Percentiles rank a stretch among this genome's conserved stretches.
Conservation (phyloP, 2,329 filamentous ascomycete genomes). For the Exophiala lecanii-corni region DNA sequence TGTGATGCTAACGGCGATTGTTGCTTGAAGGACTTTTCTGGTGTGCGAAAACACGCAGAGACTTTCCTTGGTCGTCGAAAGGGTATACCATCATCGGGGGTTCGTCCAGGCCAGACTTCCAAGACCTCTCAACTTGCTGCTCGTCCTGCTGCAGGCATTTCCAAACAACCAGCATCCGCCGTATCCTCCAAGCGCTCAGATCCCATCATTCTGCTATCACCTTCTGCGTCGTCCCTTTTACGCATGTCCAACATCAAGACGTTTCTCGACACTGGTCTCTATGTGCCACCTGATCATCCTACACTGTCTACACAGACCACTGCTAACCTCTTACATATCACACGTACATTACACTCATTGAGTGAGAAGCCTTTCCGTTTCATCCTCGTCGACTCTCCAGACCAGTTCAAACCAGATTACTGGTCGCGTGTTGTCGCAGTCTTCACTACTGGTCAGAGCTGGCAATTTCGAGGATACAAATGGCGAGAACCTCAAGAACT, state of each 20-base stretch:
- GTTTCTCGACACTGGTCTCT: constrained; percentile 82
- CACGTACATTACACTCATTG: constrained; percentile 64
- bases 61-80: constrained; percentile 62
- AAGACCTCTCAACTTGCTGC: constrained; percentile 21
- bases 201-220: constrained; percentile 94
- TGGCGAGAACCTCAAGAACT: constrained; percentile 86
- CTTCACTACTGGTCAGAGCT: constrained; percentile 94
- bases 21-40: constrained; percentile 76
- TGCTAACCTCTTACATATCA: constrained; percentile 79
- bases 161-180: constrained; percentile 25
- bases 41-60: constrained; percentile 79
- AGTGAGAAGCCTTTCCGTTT: constrained; percentile 71
- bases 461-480: constrained; percentile 99
- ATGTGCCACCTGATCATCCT: constrained; percentile 66
- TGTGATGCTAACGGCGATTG: too few species aligned
- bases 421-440: constrained; percentile 94
- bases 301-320: constrained; percentile 58
- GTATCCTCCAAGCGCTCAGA: constrained; percentile 51
- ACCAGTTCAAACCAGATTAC: constrained; percentile 97
- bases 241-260: constrained; percentile 94
- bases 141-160: constrained; percentile 18
- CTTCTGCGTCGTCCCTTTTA: constrained; percentile 88
- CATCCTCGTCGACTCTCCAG: constrained; percentile 87
- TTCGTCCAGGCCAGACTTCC: constrained; percentile 27
- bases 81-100: constrained; percentile 42